These are phyloP conservation scores for Tuber brumale DNA, from an alignment of 495 filamentous ascomycete genomes.

Conservation along the genomic window DNA sequence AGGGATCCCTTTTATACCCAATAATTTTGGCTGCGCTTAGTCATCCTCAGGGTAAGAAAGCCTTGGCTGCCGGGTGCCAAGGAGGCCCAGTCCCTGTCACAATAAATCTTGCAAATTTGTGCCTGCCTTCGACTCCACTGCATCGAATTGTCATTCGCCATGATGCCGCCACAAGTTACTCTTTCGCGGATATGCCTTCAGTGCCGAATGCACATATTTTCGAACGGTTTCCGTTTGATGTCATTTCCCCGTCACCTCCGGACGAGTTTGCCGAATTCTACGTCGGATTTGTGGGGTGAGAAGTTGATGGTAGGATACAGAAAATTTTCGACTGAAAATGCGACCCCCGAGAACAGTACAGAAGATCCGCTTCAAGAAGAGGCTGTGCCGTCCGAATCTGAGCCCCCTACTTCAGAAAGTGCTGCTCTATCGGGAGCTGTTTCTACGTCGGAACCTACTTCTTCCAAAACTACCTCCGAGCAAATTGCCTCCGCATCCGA, in stretches of 20 bases:
- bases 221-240: neutral
- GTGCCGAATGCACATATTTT: constrained; percentile 26
- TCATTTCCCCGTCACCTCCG: neutral
- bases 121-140: neutral
- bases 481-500: neutral
- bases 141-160: constrained; percentile 7
- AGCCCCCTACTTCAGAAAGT: neutral
- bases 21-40: constrained; percentile 8
- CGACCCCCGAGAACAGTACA: neutral
- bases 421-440: neutral
- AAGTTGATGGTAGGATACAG: neutral
- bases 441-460: neutral
- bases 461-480: neutral
- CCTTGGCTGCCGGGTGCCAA: neutral
- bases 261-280: neutral
- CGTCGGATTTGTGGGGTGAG: neutral
- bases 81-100: neutral
- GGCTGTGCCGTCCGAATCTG: neutral
- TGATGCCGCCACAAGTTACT: constrained; percentile 25
- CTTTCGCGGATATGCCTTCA: constrained; percentile 31
- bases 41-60: constrained; percentile 10
- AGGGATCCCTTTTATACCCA: constrained; percentile 11
- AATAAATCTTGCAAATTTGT: neutral
- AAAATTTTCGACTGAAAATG: neutral
- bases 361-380: neutral